Evolutionary conservation across 2,329 filamentous ascomycete species (phyloP).

Genomic region (Colletotrichum shisoi): DNA sequence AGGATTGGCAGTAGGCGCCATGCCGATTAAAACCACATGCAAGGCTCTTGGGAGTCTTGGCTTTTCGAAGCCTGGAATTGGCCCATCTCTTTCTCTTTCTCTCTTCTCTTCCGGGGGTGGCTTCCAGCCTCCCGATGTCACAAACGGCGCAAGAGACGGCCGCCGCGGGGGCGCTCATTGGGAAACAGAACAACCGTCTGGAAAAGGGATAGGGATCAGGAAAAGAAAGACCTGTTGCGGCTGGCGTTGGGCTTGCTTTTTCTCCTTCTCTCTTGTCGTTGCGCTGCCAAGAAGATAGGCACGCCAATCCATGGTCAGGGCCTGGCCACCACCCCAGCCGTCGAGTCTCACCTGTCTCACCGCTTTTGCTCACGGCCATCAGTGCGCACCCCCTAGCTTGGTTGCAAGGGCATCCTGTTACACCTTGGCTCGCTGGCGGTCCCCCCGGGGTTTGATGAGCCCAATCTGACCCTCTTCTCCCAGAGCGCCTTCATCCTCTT

Average conservation of each 20-base stretch:
- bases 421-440: conserved; percentile 21
- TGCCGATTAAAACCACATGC: conserved; percentile 8
- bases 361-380: conserved; percentile 16
- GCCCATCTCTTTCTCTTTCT: too few species aligned
- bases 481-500: background rate
- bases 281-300: conserved; percentile 11
- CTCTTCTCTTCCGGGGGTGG: background rate
- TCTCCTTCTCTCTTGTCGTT: background rate
- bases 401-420: conserved; percentile 32
- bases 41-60: background rate
- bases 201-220: background rate
- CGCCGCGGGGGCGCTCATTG: background rate
- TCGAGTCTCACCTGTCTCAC: conserved; percentile 33
- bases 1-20: background rate
- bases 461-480: background rate
- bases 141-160: background rate
- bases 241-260: background rate
- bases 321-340: conserved; percentile 12
- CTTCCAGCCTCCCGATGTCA: conserved; percentile 25
- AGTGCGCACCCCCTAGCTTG: conserved; percentile 33
- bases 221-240: background rate
- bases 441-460: conserved; percentile 19
- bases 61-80: background rate
- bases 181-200: background rate
- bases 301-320: conserved; percentile 9